Evolutionary conservation across 352 stramenopile genomes (phyloP).

Genomic region (Globisporangium rhizosaccharum): DNA sequence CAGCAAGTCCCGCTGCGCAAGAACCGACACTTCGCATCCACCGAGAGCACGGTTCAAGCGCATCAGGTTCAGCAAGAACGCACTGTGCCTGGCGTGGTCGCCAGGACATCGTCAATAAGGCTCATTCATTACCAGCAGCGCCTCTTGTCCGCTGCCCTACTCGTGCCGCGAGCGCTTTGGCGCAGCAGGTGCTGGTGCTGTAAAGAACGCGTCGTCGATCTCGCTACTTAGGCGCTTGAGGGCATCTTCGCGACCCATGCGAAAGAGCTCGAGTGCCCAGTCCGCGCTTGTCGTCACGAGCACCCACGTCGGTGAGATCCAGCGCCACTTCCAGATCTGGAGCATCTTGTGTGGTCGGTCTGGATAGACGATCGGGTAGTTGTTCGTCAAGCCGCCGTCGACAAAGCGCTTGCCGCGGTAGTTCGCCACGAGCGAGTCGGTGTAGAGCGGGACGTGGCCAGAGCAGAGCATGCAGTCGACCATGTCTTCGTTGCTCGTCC

Average conservation of each 20-base stretch:
- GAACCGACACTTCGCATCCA: too few species aligned
- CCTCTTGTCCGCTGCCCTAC: not conserved
- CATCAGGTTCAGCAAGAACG: too few species aligned
- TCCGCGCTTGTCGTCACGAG: constrained; percentile 71
- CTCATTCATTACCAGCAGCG: too few species aligned
- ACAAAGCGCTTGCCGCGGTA: constrained; percentile 74
- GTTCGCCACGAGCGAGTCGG: constrained; percentile 44
- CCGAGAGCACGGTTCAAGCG: too few species aligned
- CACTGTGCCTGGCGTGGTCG: too few species aligned
- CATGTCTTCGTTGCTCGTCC: constrained; percentile 77
- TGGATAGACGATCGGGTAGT: constrained; percentile 50
- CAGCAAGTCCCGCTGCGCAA: too few species aligned
- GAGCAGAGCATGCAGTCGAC: constrained; percentile 78
- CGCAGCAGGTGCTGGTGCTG: not conserved
- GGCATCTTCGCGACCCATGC: constrained; percentile 75
- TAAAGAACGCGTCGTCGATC: constrained; percentile 33
- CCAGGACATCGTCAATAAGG: too few species aligned
- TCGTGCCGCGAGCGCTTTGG: constrained; percentile 3
- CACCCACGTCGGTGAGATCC: constrained; percentile 69
- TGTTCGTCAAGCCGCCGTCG: constrained; percentile 71
- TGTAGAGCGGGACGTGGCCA: constrained; percentile 69
- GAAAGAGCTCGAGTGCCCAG: constrained; percentile 69
- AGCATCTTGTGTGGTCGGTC: constrained; percentile 66
- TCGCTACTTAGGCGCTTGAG: constrained; percentile 51
- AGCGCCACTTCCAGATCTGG: constrained; percentile 82